Percentiles rank a stretch among this genome's conserved stretches.
Conservation (phyloP, 257 asterid species). For the Paulownia fortunei region DNA sequence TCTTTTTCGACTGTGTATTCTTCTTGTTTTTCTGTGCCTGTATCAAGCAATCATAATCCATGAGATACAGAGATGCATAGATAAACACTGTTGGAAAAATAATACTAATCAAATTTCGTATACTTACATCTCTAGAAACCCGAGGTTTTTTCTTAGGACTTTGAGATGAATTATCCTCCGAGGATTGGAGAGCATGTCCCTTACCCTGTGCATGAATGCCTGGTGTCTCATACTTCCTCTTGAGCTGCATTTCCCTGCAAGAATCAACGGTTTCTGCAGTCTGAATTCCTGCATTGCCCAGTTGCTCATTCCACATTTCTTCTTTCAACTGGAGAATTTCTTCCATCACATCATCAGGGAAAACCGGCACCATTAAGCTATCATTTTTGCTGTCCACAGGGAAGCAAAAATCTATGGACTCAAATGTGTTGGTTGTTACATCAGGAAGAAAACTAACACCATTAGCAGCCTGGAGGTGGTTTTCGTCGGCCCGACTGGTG, state of each 20-base stretch:
- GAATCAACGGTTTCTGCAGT: conserved; percentile 11
- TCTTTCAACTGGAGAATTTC: conserved; percentile 40
- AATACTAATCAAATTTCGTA: neutral
- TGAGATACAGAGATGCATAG: neutral
- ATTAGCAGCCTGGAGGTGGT: neutral
- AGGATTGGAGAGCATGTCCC: neutral
- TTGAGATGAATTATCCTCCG: conserved; percentile 15
- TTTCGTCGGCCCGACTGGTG: neutral
- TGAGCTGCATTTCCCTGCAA: conserved; percentile 40
- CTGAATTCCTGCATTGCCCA: conserved; percentile 27
- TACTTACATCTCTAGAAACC: conserved; percentile 56
- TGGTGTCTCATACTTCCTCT: conserved; percentile 43
- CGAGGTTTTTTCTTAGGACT: conserved; percentile 61
- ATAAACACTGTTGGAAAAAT: neutral
- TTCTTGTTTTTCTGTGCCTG: conserved; percentile 50
- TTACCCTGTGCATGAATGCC: neutral
- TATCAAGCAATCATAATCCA: conserved; percentile 12
- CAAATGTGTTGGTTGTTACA: conserved; percentile 24
- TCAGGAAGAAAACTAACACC: conserved; percentile 23
- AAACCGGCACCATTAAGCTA: conserved; percentile 19
- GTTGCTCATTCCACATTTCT: conserved; percentile 28
- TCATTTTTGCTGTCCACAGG: conserved; percentile 31
- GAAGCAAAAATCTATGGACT: conserved; percentile 40
- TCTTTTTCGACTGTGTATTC: conserved; percentile 44
- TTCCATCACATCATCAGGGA: conserved; percentile 39